These are phyloP conservation scores for Psilocybe sp. DNA, from an alignment of 768 basidiomycete genomes.

Conservation along the genomic window DNA sequence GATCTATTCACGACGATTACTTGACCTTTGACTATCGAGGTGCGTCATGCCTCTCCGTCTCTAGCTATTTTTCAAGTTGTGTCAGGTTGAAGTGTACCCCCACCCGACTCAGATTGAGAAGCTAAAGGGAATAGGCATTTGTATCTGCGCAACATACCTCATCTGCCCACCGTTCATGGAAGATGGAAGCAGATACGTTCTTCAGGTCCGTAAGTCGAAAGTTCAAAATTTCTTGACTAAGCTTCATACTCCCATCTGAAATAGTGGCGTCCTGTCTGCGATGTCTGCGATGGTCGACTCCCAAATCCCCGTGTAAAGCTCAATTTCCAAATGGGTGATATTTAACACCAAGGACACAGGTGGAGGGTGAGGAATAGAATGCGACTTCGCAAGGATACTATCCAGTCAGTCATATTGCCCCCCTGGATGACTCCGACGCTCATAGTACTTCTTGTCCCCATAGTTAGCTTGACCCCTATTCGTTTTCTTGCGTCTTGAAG, in stretches of 20 bases:
- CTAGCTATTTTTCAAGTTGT: neutral
- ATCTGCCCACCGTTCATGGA: slow-evolving; percentile 99
- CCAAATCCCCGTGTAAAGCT: slow-evolving; percentile 94
- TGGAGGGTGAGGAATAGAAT: slow-evolving; percentile 69
- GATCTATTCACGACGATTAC: slow-evolving; percentile 67
- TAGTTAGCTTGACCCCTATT: slow-evolving; percentile 95
- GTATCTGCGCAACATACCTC: slow-evolving; percentile 85
- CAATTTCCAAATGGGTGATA: slow-evolving; percentile 97
- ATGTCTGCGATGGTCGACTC: slow-evolving; percentile 99
- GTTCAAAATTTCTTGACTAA: neutral
- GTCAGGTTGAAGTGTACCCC: slow-evolving; percentile 94
- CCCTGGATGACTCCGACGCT: neutral
- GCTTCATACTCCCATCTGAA: slow-evolving; percentile 2
- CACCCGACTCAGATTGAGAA: slow-evolving; percentile 85
- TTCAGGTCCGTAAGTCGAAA: slow-evolving; percentile 58
- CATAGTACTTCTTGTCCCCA: slow-evolving; percentile 1
- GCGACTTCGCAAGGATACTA: slow-evolving; percentile 74
- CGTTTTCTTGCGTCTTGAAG: slow-evolving; percentile 74
- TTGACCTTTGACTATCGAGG: slow-evolving; percentile 90
- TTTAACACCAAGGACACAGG: slow-evolving; percentile 56
- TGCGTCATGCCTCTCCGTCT: slow-evolving; percentile 22
- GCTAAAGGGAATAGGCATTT: slow-evolving; percentile 71
- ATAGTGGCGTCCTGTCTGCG: slow-evolving; percentile 89
- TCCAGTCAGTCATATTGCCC: slow-evolving; percentile 49
- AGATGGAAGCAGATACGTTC: slow-evolving; percentile 92